phyloP scores from a whole-genome alignment of 2,329 filamentous ascomycete species.

The Botrytis sinoallii region DNA sequence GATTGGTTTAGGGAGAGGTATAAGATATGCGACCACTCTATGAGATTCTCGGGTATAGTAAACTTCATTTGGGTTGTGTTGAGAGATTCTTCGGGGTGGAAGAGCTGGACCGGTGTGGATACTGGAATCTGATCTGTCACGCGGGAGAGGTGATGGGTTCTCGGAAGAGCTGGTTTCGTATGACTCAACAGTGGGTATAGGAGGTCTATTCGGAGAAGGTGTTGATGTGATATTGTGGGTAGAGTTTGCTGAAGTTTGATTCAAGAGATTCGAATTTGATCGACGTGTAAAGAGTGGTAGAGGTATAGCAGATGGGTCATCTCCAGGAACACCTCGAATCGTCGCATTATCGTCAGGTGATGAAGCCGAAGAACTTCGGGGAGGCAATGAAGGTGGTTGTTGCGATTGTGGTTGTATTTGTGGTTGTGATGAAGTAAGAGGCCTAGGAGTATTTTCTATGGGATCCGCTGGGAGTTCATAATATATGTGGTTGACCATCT shows the following conservation, averaged over 20 bases:
- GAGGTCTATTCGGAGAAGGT: neutral
- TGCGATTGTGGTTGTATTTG: neutral
- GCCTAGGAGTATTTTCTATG: neutral
- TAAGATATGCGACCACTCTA: constrained; percentile 22
- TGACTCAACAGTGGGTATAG: neutral
- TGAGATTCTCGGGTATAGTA: constrained; percentile 22
- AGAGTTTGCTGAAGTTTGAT: neutral
- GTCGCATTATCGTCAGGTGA: neutral
- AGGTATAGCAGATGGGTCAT: neutral
- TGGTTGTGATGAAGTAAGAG: neutral
- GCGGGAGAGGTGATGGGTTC: neutral
- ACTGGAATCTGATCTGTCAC: neutral
- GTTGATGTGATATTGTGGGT: neutral
- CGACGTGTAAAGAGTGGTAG: constrained; percentile 1
- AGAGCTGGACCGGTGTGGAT: neutral
- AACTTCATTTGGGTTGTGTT: constrained; percentile 7
- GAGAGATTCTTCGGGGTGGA: constrained; percentile 13
- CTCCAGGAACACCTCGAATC: constrained; percentile 10
- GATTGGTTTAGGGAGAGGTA: constrained; percentile 23
- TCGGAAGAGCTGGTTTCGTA: neutral
- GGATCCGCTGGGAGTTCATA: constrained; percentile 16
- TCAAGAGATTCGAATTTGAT: constrained; percentile 3
- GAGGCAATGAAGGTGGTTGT: neutral
- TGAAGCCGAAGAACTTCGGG: neutral
- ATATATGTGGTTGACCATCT: neutral